These are phyloP conservation scores for Lophiotrema nucula DNA, from an alignment of 495 filamentous ascomycete species.

Conservation along the genomic window DNA sequence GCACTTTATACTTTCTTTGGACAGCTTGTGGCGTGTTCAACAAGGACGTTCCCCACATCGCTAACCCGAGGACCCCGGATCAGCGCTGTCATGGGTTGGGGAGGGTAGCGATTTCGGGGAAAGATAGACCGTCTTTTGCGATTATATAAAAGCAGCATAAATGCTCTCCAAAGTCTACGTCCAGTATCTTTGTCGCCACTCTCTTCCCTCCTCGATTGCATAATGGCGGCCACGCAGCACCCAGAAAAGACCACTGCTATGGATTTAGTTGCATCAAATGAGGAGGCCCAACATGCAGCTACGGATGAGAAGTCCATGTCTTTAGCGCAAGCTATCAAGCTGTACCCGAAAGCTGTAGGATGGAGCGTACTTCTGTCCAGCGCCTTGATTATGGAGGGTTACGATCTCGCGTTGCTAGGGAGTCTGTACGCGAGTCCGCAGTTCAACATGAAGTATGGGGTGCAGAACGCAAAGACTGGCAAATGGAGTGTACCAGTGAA, in stretches of 20 bases:
- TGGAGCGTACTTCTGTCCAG: constrained; percentile 42
- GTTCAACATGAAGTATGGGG: constrained; percentile 39
- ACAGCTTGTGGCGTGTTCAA: background rate
- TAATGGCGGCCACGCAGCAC: constrained; percentile 16
- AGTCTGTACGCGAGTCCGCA: constrained; percentile 40
- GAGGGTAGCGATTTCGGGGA: too few relatives aligned
- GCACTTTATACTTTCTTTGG: too few relatives aligned
- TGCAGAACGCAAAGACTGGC: constrained; percentile 23
- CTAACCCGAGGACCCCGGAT: constrained; percentile 22
- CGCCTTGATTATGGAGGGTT: constrained; percentile 48
- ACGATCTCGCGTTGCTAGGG: constrained; percentile 42
- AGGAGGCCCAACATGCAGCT: constrained; percentile 25
- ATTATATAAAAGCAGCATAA: too few relatives aligned
- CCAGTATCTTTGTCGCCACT: too few relatives aligned
- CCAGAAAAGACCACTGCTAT: background rate
- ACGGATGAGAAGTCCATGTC: constrained; percentile 30
- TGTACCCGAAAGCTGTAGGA: constrained; percentile 38
- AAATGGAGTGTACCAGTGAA: constrained; percentile 29
- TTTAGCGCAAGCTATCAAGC: constrained; percentile 26
- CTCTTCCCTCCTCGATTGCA: background rate
- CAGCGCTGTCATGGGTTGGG: constrained; percentile 12
- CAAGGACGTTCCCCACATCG: background rate
- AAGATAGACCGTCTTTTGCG: too few relatives aligned
- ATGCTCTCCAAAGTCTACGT: too few relatives aligned
- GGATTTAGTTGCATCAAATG: constrained; percentile 1